Base-by-base conservation (phyloP, 2,329 filamentous ascomycete genomes). In the Cladosporium sp. region DNA sequence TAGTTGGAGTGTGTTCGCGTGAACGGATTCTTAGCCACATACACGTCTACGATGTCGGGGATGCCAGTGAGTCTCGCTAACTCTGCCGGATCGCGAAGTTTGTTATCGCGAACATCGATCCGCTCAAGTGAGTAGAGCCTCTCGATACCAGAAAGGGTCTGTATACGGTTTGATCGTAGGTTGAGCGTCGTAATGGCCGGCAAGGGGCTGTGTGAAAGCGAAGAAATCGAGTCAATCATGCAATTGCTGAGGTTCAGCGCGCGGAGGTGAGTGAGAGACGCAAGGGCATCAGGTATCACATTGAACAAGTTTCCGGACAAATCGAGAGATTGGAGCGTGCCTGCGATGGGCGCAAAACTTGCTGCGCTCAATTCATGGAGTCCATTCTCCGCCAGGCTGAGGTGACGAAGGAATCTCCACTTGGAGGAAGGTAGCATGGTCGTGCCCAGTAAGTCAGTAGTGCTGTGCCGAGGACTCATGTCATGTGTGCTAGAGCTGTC, bases 151-250 rank as follows among this genome's bases (percentile, higher is more conserved):
- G 89, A 89, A 53, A 99, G 80, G 2, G 90, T 95, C 52, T 83
- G 80, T 53, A 99, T 79, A 40, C 91, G 84, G 67, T 99, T 99
- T 43, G 83, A 88, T 51, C 92, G 85, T 50, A 99, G 80, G 63
- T 97, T 97, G 51, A 99, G 76, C 1, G 91, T 91, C 1, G 88
- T 95, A 56, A 99, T 96, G 17, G 93, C 92, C 22, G 93, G 92
- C 4, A 99, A 78, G 11, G 93, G 89, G 62, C 86, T 93, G 56
- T 87, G 84, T 2, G 84, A 84, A 37, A 99, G 76, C 2, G 92
- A 96, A 62, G 95, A 88, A 50, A 99, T 77, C 13, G 90, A 93
- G 60, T 92, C 88, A 56, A 99, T 97, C 91, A 97, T 96, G 77
- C 92, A 97, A 63, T 95, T 88, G 3, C 92, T 95, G 20, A 99